phyloP scores from a whole-genome alignment of 2,329 filamentous ascomycete species.

The Leptographium radiaticola region DNA sequence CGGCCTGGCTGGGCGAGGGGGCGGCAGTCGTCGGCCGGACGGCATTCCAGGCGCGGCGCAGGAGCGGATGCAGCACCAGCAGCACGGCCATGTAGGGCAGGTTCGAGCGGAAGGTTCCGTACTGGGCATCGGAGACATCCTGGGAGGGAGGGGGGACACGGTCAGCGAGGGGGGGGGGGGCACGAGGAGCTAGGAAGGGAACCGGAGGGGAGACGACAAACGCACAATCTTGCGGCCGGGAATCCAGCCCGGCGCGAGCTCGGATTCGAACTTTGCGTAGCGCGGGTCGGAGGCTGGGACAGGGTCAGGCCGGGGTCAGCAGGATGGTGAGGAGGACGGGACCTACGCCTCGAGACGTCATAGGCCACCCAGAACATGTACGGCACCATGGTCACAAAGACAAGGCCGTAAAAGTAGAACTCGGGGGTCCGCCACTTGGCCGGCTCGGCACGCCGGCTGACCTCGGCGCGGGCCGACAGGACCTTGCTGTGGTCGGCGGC shows the following conservation, averaged over 20 bases:
- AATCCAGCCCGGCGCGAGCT: conserved; percentile 78
- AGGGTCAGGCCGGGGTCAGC: neutral
- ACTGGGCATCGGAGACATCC: conserved; percentile 87
- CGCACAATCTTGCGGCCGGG: conserved; percentile 76
- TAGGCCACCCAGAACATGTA: conserved; percentile 88
- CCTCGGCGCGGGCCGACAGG: conserved; percentile 12
- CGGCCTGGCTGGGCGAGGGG: conserved; percentile 26
- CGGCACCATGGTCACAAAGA: conserved; percentile 55
- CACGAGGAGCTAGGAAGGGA: neutral
- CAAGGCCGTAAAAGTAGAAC: conserved; percentile 67
- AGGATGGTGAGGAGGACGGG: neutral
- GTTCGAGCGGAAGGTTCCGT: conserved; percentile 72
- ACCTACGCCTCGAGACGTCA: conserved; percentile 68
- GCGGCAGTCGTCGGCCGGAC: conserved; percentile 25
- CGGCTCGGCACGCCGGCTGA: conserved; percentile 30
- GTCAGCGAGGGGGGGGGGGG: neutral
- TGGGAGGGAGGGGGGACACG: conserved; percentile 19
- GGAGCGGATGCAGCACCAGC: conserved; percentile 63
- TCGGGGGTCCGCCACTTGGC: conserved; percentile 79
- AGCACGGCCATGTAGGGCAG: conserved; percentile 68
- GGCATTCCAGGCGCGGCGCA: conserved; percentile 59
- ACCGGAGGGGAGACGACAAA: neutral
- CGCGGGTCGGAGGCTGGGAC: conserved; percentile 62
- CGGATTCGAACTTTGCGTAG: conserved; percentile 58
- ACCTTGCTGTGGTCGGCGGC: conserved; percentile 17